Percentiles rank a stretch among this genome's conserved stretches.
phyloP scores from a whole-genome alignment of 345 rosid species.

The Physaria fendleri region DNA sequence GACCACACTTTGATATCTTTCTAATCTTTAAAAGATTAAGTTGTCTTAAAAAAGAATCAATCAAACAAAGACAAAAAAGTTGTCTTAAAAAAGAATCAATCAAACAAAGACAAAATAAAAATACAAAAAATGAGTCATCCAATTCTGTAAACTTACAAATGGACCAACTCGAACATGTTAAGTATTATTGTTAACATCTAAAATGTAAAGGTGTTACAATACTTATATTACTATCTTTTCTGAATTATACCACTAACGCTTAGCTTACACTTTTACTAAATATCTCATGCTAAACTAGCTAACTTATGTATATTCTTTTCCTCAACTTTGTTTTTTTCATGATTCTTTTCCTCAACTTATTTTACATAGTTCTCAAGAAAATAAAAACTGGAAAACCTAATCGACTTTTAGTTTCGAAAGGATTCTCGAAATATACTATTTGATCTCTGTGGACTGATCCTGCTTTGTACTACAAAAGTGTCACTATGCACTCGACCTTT shows the following conservation, averaged over 20 bases:
- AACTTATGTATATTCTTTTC: neutral
- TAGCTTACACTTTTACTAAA: neutral
- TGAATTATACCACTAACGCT: neutral
- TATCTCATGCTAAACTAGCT: neutral
- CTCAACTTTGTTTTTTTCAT: no score
- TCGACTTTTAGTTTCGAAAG: no score
- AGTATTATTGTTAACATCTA: no score
- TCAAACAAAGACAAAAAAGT: neutral
- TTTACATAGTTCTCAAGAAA: no score
- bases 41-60: neutral
- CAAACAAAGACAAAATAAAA: neutral
- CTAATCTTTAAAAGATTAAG: neutral
- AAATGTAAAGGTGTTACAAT: neutral
- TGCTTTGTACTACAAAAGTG: no score
- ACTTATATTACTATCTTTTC: neutral
- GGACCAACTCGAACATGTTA: neutral
- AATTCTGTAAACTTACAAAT: neutral
- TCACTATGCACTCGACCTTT: no score
- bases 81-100: neutral
- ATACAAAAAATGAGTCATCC: neutral
- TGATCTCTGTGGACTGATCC: no score
- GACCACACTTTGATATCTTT: slow-evolving; percentile 11
- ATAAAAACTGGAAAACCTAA: no score
- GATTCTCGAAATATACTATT: no score
- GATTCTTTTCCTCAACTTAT: no score